Conservation (phyloP, 345 rosid species). For the Sapria himalayana region DNA sequence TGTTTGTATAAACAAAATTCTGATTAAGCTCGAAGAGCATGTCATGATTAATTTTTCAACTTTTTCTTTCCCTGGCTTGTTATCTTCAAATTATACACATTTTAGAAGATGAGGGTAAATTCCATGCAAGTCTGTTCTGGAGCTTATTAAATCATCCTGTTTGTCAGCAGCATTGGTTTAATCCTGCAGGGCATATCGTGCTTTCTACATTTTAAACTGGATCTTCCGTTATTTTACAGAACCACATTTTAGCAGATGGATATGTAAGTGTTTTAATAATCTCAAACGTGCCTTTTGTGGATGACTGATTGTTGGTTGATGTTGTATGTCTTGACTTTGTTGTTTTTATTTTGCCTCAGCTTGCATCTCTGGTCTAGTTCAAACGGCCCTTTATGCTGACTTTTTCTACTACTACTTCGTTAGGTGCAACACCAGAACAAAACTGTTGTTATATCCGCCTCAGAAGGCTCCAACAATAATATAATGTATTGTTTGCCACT, state of each 20-base stretch:
- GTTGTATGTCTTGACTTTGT: slow-evolving; percentile 4
- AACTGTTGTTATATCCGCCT: background rate
- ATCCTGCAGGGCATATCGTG: slow-evolving; percentile 63
- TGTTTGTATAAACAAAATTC: no score
- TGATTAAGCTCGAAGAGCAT: no score
- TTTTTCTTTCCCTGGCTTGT: no score
- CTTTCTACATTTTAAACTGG: slow-evolving; percentile 74
- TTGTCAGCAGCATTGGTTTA: background rate
- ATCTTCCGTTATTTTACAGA: slow-evolving; percentile 58
- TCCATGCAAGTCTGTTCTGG: background rate
- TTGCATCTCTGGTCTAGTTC: slow-evolving; percentile 62
- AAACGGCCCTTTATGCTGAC: slow-evolving; percentile 76
- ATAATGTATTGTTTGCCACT: background rate
- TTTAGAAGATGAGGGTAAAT: background rate
- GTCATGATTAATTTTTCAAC: no score
- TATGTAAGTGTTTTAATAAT: slow-evolving; percentile 21
- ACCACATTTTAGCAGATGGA: slow-evolving; percentile 51
- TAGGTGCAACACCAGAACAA: slow-evolving; percentile 22
- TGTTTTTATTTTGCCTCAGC: slow-evolving; percentile 22
- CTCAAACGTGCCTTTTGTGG: no score
- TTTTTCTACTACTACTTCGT: slow-evolving; percentile 86
- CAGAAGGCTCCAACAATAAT: background rate
- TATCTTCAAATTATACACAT: background rate
- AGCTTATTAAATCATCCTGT: background rate
- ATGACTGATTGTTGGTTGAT: background rate